These are phyloP conservation scores for Pseudocercospora crystallina DNA, from an alignment of 2,329 filamentous ascomycete genomes.

Conservation along the genomic window DNA sequence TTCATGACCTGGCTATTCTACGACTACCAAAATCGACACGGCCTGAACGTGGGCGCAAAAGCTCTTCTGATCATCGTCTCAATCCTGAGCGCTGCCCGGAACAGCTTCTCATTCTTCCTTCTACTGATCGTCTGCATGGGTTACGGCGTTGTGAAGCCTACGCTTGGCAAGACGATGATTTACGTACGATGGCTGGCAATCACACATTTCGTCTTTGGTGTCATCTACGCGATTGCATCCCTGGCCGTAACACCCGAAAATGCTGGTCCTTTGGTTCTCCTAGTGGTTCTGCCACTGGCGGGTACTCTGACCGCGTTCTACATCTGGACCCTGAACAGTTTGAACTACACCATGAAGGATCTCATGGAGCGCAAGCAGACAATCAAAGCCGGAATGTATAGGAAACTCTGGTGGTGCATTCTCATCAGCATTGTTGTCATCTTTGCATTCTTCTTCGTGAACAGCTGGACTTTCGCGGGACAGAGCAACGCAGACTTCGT, in stretches of 20 bases:
- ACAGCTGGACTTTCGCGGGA: conserved; percentile 91
- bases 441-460: conserved; percentile 98
- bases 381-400: conserved; percentile 93
- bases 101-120: conserved; percentile 98
- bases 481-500: conserved; percentile 83
- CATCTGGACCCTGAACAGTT: conserved; percentile 95
- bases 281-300: conserved; percentile 89
- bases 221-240: conserved; percentile 89
- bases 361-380: conserved; percentile 92
- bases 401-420: conserved; percentile 98
- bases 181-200: conserved; percentile 88
- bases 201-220: conserved; percentile 89
- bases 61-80: conserved; percentile 88
- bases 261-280: conserved; percentile 83
- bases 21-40: conserved; percentile 90
- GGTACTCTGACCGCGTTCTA: conserved; percentile 95
- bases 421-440: conserved; percentile 89
- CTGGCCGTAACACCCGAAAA: conserved; percentile 85
- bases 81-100: conserved; percentile 86
- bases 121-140: conserved; percentile 99
- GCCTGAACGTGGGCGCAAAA: conserved; percentile 78
- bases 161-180: conserved; percentile 88
- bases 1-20: conserved; percentile 99
- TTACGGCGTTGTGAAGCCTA: conserved; percentile 94
- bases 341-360: conserved; percentile 94